Conservation (phyloP, 768 basidiomycete genomes). For the Tricholoma hemisulphureum region DNA sequence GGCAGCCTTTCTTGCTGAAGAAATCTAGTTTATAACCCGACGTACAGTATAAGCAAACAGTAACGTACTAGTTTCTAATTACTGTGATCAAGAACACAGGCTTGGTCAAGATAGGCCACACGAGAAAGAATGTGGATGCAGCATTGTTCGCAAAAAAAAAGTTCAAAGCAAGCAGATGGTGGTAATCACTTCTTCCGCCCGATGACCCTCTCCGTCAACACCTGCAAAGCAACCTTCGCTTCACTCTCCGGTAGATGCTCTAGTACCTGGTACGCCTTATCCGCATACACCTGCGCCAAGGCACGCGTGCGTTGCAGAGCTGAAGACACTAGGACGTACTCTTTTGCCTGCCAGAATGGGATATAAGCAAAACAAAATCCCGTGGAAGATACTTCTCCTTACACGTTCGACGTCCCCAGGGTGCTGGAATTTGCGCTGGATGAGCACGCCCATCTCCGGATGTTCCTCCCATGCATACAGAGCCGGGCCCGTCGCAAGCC, state of each 20-base stretch:
- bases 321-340: conserved; percentile 71
- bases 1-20: too few relatives aligned
- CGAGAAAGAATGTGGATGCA: too few relatives aligned
- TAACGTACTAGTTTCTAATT: too few relatives aligned
- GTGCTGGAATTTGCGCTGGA: conserved; percentile 76
- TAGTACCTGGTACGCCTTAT: conserved; percentile 74
- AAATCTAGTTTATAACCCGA: too few relatives aligned
- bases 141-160: too few relatives aligned
- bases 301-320: conserved; percentile 80
- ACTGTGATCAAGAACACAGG: too few relatives aligned
- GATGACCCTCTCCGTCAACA: conserved; percentile 73
- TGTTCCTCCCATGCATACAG: conserved; percentile 94
- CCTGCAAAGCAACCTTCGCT: conserved; percentile 74
- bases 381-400: conserved; percentile 18
- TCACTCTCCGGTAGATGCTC: conserved; percentile 76
- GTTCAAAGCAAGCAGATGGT: background rate
- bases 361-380: background rate
- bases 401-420: conserved; percentile 88
- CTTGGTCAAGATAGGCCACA: too few relatives aligned
- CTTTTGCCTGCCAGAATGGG: conserved; percentile 55
- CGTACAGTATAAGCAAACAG: too few relatives aligned
- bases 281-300: conserved; percentile 75
- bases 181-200: conserved; percentile 37
- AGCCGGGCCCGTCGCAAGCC: conserved; percentile 90
- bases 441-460: conserved; percentile 84